phyloP scores from a whole-genome alignment of 495 filamentous ascomycete genomes.

The Aspergillus sclerotioniger region DNA sequence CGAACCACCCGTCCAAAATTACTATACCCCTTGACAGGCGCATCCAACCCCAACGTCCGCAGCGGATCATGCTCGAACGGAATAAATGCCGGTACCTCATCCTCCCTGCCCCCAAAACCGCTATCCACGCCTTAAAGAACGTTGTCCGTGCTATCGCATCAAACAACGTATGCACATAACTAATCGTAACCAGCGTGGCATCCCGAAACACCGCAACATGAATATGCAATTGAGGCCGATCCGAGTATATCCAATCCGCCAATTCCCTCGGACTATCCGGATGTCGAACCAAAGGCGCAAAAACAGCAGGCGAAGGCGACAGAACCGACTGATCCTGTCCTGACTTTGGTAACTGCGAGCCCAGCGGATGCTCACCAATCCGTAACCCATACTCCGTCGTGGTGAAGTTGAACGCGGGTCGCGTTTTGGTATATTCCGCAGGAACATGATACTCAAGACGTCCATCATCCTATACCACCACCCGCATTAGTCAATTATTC shows the following conservation, averaged over 20 bases:
- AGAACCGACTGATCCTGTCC: conserved; percentile 10
- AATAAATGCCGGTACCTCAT: conserved; percentile 14
- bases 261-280: conserved; percentile 22
- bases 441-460: conserved; percentile 47
- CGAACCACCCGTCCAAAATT: conserved; percentile 17
- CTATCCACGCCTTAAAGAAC: conserved; percentile 23
- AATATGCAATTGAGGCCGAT: conserved; percentile 48
- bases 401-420: conserved; percentile 33
- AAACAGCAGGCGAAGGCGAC: conserved; percentile 22
- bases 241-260: conserved; percentile 42
- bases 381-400: conserved; percentile 25
- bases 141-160: conserved; percentile 40
- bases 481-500: background rate
- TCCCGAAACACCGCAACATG: conserved; percentile 47
- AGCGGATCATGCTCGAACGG: conserved; percentile 14
- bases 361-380: conserved; percentile 31
- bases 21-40: conserved; percentile 14
- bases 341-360: conserved; percentile 26
- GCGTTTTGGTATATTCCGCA: conserved; percentile 25
- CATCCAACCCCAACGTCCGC: background rate
- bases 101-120: conserved; percentile 19
- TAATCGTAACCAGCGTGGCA: conserved; percentile 45
- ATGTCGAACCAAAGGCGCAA: conserved; percentile 23
- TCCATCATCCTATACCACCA: conserved; percentile 24
- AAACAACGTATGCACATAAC: conserved; percentile 44